Conservation (phyloP, 1,284 basidiomycete species). For the Ustilago bromivora region DNA sequence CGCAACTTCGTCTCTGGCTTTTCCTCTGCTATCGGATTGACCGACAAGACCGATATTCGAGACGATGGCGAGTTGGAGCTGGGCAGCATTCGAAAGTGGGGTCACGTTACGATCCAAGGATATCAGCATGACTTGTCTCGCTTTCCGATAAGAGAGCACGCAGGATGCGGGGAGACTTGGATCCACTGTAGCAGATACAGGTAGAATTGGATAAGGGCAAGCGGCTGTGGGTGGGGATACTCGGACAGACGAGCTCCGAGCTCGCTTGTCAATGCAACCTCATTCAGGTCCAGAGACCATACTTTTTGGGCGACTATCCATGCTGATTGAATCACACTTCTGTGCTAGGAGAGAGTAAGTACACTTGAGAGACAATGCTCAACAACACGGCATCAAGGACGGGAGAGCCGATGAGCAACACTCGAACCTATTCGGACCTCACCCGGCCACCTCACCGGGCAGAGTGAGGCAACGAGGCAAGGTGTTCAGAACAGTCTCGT, state of each 20-base stretch:
- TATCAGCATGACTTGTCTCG: background rate
- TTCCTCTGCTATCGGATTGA: constrained; percentile 6
- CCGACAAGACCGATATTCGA: constrained; percentile 16
- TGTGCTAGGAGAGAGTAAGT: too few species aligned
- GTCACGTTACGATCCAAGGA: constrained; percentile 15
- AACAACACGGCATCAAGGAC: too few species aligned
- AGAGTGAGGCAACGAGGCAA: too few species aligned
- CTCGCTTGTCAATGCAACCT: constrained; percentile 1
- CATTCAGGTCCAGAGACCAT: constrained; percentile 1
- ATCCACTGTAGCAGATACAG: background rate
- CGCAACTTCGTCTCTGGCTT: background rate
- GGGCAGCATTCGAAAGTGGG: constrained; percentile 5
- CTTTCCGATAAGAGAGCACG: background rate
- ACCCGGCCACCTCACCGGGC: too few species aligned
- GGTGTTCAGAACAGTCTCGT: too few species aligned
- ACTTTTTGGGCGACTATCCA: background rate
- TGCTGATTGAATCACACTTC: background rate
- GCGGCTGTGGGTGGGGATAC: background rate
- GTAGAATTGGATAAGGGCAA: background rate
- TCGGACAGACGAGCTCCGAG: constrained; percentile 10
- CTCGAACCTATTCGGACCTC: too few species aligned
- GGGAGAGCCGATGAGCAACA: too few species aligned
- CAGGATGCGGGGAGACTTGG: constrained; percentile 3
- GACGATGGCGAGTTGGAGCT: background rate
- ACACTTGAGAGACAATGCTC: too few species aligned